Conservation (phyloP, 129 eudicot genomes). For the Centaurea solstitialis region DNA sequence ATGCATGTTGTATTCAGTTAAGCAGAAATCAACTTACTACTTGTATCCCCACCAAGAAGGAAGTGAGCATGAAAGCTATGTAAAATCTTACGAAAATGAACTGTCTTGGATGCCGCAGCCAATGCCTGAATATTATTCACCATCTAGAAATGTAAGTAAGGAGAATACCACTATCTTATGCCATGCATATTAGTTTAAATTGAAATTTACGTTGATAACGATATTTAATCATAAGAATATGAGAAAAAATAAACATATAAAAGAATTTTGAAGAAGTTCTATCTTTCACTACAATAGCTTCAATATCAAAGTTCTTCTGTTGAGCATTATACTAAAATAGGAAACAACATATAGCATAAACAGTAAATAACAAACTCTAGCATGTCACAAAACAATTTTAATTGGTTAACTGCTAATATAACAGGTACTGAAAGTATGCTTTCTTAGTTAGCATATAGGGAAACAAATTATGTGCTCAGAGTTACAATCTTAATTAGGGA, state of each 20-base stretch:
- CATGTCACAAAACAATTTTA: background rate
- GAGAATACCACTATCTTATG: slow-evolving; percentile 1
- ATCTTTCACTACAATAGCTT: background rate
- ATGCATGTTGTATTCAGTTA: background rate
- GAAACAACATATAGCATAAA: background rate
- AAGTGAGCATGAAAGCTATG: slow-evolving; percentile 95
- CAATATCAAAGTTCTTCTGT: background rate
- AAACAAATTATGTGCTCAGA: background rate
- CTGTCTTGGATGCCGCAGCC: slow-evolving; percentile 96
- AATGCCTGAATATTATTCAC: slow-evolving; percentile 64
- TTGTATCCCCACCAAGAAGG: slow-evolving; percentile 77
- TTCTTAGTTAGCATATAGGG: background rate
- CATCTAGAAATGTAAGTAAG: slow-evolving; percentile 22
- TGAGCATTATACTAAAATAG: background rate
- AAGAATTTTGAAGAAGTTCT: background rate
- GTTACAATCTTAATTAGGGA: background rate
- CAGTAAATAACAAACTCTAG: background rate
- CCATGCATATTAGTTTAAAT: background rate
- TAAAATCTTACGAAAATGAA: slow-evolving; percentile 76
- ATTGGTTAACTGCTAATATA: background rate
- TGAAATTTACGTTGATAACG: background rate
- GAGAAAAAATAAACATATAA: slow-evolving; percentile 10
- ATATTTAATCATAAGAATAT: slow-evolving; percentile 7
- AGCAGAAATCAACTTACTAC: slow-evolving; percentile 55
- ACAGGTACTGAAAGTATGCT: background rate